Evolutionary conservation across 768 basidiomycete genomes (phyloP), one percentile per base, ranked within the genome.

Genomic region (Rhizopogon roseolus): DNA sequence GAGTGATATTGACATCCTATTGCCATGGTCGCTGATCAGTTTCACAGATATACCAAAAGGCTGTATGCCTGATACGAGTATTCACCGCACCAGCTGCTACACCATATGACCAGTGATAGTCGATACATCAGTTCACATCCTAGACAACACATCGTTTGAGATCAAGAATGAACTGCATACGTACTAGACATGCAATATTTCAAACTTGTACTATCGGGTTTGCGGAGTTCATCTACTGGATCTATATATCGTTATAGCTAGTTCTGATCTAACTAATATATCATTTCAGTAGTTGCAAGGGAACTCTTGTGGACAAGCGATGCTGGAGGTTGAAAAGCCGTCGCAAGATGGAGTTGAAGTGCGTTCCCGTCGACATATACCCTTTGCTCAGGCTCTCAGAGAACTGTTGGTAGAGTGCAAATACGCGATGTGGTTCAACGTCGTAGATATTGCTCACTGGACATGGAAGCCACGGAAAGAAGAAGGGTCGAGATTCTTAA

Each of bases 281-380:
- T 22, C 22, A 22, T 22, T 22, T 22, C 22, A 22, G 22, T 22
- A 22, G 22, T 3, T 22, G 22, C 22, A 22, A 22, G 22, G 22
- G 22, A 22, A 22, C 22, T 22, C 22, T 22, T 22, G 22, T 22
- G 22, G 22, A 22, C 22, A 22, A 22, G 22, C 3, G 50, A 65
- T 66, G 4, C 22, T 22, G 1, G 59, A 54, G 60, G 81, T 79
- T 8, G 68, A 65, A 65, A 8, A 79, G 86, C 4, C 22, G 22
- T 22, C 3, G 78, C 85, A 54, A 89, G 88, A 59, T 93, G 91
- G 88, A 88, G 72, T 93, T 92, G 76, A 82, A 93, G 69, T 93
- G 90, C 34, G 82, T 59, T 2, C 88, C 88, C 34, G 90, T 78
- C 17, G 87, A 86, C 6, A 71, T 38, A 63, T 88, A 90, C 1